These are phyloP conservation scores for Parathielavia hyrcaniae DNA, from an alignment of 495 filamentous ascomycete genomes.

Conservation along the genomic window DNA sequence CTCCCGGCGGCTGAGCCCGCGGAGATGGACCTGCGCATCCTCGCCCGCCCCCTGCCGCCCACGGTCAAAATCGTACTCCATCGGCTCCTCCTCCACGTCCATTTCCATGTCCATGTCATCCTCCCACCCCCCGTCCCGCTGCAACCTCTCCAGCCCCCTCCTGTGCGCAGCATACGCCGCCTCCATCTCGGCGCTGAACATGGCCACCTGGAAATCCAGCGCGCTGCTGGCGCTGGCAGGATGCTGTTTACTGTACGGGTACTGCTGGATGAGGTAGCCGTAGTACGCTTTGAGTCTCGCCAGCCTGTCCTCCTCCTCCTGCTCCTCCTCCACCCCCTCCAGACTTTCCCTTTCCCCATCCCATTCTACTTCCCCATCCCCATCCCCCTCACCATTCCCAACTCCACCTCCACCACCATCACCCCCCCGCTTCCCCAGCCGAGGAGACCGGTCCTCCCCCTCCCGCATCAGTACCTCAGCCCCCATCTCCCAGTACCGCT, in stretches of 20 bases:
- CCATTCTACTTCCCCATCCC: background rate
- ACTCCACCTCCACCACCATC: background rate
- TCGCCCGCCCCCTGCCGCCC: background rate
- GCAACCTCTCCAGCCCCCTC: conserved; percentile 15
- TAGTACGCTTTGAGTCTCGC: conserved; percentile 31
- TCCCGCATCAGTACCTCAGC: conserved; percentile 40
- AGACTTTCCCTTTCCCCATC: background rate
- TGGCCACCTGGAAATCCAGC: conserved; percentile 38
- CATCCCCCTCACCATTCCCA: conserved; percentile 1
- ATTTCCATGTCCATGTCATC: conserved; percentile 3
- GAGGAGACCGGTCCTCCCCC: conserved; percentile 21
- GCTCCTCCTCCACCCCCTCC: background rate
- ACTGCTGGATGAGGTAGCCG: conserved; percentile 34
- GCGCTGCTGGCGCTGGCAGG: conserved; percentile 25
- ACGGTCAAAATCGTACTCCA: conserved; percentile 11
- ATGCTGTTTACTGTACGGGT: conserved; percentile 34
- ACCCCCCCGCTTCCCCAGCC: background rate
- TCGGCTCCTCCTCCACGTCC: conserved; percentile 12
- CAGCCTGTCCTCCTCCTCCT: conserved; percentile 20
- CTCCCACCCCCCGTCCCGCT: background rate
- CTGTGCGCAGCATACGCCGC: conserved; percentile 29
- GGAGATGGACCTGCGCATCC: conserved; percentile 1
- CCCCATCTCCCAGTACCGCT: conserved; percentile 39
- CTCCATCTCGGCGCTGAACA: conserved; percentile 40
- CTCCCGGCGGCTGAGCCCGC: conserved; percentile 5